Percentiles rank a stretch among this genome's conserved stretches.
phyloP scores from a whole-genome alignment of 371 early-diverging fungal species.

The Gilbertella persicaria region DNA sequence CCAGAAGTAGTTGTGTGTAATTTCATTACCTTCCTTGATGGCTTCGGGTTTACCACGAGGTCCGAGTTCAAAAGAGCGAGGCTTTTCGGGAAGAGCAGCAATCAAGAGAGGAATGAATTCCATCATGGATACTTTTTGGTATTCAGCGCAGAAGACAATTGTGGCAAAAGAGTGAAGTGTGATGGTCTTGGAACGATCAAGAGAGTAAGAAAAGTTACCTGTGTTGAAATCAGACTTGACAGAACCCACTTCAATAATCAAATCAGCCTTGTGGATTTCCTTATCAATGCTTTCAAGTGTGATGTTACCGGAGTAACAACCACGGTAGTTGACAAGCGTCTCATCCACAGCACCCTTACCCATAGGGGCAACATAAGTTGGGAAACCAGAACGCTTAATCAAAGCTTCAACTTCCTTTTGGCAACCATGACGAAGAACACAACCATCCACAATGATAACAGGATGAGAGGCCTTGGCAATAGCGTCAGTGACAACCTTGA shows the following conservation, averaged over 20 bases:
- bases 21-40: conserved; percentile 23
- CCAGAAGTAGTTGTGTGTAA: conserved; percentile 52
- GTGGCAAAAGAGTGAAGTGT: conserved; percentile 45
- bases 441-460: conserved; percentile 51
- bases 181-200: conserved; percentile 38
- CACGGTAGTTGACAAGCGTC: conserved; percentile 35
- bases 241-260: conserved; percentile 49
- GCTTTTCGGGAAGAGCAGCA: conserved; percentile 30
- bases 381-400: conserved; percentile 41
- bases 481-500: conserved; percentile 29
- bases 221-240: conserved; percentile 58
- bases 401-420: conserved; percentile 32
- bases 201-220: conserved; percentile 44
- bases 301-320: conserved; percentile 44
- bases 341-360: conserved; percentile 50
- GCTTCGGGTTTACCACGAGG: conserved; percentile 27
- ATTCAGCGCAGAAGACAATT: conserved; percentile 41
- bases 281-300: conserved; percentile 30
- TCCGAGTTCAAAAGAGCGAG: conserved; percentile 24
- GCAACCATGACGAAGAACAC: conserved; percentile 39
- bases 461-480: conserved; percentile 40
- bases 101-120: conserved; percentile 39
- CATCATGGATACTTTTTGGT: conserved; percentile 41
- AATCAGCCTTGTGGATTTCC: conserved; percentile 41
- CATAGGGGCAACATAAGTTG: conserved; percentile 51